Evolutionary conservation across 495 filamentous ascomycete species (phyloP).

Genomic region (Chaetomium cochliodes): DNA sequence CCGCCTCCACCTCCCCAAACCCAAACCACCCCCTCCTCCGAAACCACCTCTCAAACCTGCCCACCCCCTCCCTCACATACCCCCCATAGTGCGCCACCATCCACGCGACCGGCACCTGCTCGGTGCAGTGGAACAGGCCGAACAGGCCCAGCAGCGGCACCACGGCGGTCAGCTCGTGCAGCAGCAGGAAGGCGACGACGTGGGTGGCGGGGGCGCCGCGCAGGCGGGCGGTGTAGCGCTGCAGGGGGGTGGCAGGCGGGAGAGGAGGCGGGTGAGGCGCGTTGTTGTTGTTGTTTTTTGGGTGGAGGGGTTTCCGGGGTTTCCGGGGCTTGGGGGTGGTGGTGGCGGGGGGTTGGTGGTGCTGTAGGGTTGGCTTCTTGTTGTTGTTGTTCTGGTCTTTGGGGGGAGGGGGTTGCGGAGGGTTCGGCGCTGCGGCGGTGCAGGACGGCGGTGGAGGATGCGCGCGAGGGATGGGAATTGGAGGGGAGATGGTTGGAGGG

Average conservation of each 20-base stretch:
- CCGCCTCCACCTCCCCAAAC: constrained; percentile 24
- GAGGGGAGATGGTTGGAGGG: neutral
- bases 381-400: neutral
- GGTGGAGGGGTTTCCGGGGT: too few species aligned
- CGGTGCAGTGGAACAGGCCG: constrained; percentile 71
- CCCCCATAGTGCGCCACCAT: constrained; percentile 40
- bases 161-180: constrained; percentile 90
- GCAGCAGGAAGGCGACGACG: constrained; percentile 78
- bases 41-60: constrained; percentile 47
- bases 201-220: constrained; percentile 76
- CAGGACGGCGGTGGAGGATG: neutral
- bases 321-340: neutral
- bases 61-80: constrained; percentile 46
- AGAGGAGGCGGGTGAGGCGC: constrained; percentile 57
- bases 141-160: constrained; percentile 74
- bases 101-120: constrained; percentile 58
- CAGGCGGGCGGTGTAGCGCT: constrained; percentile 63
- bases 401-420: neutral
- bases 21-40: constrained; percentile 51
- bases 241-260: constrained; percentile 59
- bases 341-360: neutral
- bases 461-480: neutral
- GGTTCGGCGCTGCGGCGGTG: neutral
- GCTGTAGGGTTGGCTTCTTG: neutral
- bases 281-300: neutral